These are phyloP conservation scores for Lojkania enalia DNA, from an alignment of 2,329 filamentous ascomycete genomes.

Conservation along the genomic window DNA sequence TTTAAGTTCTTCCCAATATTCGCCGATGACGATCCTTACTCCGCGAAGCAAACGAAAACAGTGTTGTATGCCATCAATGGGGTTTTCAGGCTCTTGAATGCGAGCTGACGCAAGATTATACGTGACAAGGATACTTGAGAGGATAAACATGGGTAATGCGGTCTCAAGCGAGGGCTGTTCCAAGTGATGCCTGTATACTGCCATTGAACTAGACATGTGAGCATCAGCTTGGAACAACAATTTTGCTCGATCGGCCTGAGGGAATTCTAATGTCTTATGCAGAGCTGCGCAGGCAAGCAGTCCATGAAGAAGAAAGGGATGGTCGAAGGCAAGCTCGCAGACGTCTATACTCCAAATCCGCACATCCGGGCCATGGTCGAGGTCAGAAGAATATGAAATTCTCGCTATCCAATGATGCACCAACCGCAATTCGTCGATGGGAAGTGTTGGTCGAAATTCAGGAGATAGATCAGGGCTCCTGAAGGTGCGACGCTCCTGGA, in stretches of 20 bases:
- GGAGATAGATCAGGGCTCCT: slow-evolving; percentile 13
- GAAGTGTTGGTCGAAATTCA: slow-evolving; percentile 19
- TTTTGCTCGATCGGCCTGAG: slow-evolving; percentile 21
- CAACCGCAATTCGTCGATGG: slow-evolving; percentile 31
- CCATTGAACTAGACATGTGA: slow-evolving; percentile 32
- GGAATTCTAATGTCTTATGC: slow-evolving; percentile 28
- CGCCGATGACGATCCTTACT: slow-evolving; percentile 29
- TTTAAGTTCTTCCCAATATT: slow-evolving; percentile 26
- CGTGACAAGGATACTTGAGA: slow-evolving; percentile 30
- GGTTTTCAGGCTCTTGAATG: slow-evolving; percentile 30
- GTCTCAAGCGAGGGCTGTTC: slow-evolving; percentile 24
- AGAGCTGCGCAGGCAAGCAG: slow-evolving; percentile 35
- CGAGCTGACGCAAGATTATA: slow-evolving; percentile 37
- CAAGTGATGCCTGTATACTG: slow-evolving; percentile 27
- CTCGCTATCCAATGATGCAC: slow-evolving; percentile 34
- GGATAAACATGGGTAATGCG: slow-evolving; percentile 35
- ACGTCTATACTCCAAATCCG: slow-evolving; percentile 24
- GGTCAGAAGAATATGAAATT: slow-evolving; percentile 25
- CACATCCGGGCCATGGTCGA: slow-evolving; percentile 15
- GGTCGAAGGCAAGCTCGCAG: slow-evolving; percentile 30
- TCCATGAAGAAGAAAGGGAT: slow-evolving; percentile 34
- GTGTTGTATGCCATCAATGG: slow-evolving; percentile 32
- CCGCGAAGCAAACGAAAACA: slow-evolving; percentile 35
- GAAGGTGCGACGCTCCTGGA: slow-evolving; percentile 4
- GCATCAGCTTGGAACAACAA: slow-evolving; percentile 32